Base-by-base conservation (phyloP, 2,329 filamentous ascomycete genomes). In the Aphanoascus verrucosus region DNA sequence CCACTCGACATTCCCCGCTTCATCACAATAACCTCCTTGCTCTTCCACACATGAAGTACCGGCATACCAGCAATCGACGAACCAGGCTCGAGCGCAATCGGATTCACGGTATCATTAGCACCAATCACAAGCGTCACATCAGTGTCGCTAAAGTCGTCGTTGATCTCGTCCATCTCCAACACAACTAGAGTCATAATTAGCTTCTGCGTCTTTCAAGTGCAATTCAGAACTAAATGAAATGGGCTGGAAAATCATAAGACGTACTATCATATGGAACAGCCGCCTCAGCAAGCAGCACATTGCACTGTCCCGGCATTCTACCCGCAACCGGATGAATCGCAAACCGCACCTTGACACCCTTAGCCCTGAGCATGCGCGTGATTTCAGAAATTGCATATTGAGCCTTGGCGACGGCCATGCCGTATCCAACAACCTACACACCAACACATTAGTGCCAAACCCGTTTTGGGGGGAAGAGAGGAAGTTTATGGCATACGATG, bases 101-200 rank as follows among this genome's bases (percentile, higher is more conserved):
- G 89, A 63, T 95, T 94, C 37, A 94, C 89, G 0, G 89, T 94
- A 62, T 95, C 89, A 61, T 95, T 94, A 7, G 89, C 89, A 2
- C 89, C 89, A 63, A 94, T 94, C 0, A 94, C 88, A 2, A 94
- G 79, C 0, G 87, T 89, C 8, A 94, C 75, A 62, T 94, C 89
- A 0, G 89, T 94, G 28, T 93, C 85, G 5, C 77, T 69, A 67
- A 94, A 95, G 63, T 94, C 88, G 58, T 94, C 88, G 67, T 94
- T 95, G 72, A 94, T 94, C 73, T 95, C 89, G 61, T 94, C 89
- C 88, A 94, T 94, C 71, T 95, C 88, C 44, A 94, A 77, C 28
- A 94, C 88, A 53, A 94, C 72, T 72, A 34, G 7, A 23, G 8
- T 14, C 32, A 28, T 20, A 52, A 62, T 55, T 62, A 60, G 45